phyloP scores from a whole-genome alignment of 306 rosid species.

The Leucaena leucocephala region DNA sequence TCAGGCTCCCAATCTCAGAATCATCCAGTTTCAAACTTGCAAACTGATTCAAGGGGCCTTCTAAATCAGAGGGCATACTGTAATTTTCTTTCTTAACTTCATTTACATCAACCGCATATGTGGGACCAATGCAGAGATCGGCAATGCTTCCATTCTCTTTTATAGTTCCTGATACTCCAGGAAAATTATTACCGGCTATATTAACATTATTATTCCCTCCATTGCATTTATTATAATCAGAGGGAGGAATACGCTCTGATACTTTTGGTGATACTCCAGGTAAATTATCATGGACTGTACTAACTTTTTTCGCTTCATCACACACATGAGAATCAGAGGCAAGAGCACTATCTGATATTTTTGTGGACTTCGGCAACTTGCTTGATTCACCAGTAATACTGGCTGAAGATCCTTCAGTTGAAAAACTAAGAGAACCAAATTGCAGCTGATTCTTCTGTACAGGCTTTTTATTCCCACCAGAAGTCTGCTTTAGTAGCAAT shows the following conservation, averaged over 20 bases:
- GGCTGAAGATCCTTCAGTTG: conserved; percentile 23
- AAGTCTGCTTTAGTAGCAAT: conserved; percentile 50
- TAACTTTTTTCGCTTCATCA: conserved; percentile 44
- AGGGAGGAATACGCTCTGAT: conserved; percentile 28
- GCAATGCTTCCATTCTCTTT: conserved; percentile 58
- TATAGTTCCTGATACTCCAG: conserved; percentile 35
- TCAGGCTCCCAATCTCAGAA: conserved; percentile 44
- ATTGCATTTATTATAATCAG: conserved; percentile 42
- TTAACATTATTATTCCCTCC: conserved; percentile 35
- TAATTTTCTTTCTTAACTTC: conserved; percentile 27
- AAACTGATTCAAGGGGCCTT: conserved; percentile 50
- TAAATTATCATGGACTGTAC: conserved; percentile 29
- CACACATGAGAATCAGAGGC: conserved; percentile 38
- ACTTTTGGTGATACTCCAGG: conserved; percentile 40
- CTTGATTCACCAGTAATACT: conserved; percentile 39
- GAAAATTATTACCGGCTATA: conserved; percentile 25
- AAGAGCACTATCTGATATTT: conserved; percentile 36
- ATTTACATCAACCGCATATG: conserved; percentile 40
- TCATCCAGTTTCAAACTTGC: conserved; percentile 49
- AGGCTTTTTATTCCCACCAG: conserved; percentile 48
- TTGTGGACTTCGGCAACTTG: conserved; percentile 36
- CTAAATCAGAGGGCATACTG: conserved; percentile 30
- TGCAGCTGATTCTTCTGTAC: conserved; percentile 59
- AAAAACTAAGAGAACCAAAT: conserved; percentile 69
- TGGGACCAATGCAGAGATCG: conserved; percentile 17